Conservation (phyloP, 371 early-diverging fungal species). For the Dentiscutata heterogama region DNA sequence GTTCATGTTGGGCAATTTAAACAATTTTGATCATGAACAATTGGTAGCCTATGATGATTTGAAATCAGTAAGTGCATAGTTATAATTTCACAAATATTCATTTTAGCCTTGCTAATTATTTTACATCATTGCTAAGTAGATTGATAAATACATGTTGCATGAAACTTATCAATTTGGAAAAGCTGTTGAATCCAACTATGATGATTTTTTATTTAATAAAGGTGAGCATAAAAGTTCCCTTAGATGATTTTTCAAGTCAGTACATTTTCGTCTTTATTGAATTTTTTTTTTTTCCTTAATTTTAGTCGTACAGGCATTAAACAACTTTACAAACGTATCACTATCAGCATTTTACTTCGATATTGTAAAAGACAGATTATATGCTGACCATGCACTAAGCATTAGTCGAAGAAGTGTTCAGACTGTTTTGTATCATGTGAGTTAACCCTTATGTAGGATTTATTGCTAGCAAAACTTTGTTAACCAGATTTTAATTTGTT, state of each 20-base stretch:
- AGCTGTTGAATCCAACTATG: slow-evolving; percentile 67
- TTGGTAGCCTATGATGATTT: slow-evolving; percentile 67
- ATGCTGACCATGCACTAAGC: slow-evolving; percentile 63
- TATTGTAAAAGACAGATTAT: slow-evolving; percentile 84
- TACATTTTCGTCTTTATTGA: background rate
- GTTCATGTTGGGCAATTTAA: slow-evolving; percentile 85
- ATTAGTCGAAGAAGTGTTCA: slow-evolving; percentile 70
- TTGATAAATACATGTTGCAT: slow-evolving; percentile 80
- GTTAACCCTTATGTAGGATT: background rate
- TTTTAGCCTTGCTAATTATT: background rate
- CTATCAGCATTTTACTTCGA: slow-evolving; percentile 90
- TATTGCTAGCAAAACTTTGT: background rate
- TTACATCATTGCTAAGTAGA: slow-evolving; percentile 48
- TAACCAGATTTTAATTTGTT: background rate
- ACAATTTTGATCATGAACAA: slow-evolving; percentile 66
- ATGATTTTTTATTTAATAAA: slow-evolving; percentile 71
- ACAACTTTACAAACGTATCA: slow-evolving; percentile 72
- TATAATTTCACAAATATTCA: background rate
- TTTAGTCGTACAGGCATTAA: slow-evolving; percentile 69
- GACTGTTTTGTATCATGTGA: slow-evolving; percentile 75
- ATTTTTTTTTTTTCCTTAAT: background rate
- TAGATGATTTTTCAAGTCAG: background rate
- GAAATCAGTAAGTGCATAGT: slow-evolving; percentile 51
- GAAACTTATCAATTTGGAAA: slow-evolving; percentile 71
- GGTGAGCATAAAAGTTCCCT: slow-evolving; percentile 55